Percentiles rank a stretch among this genome's conserved stretches.
phyloP scores from a whole-genome alignment of 768 basidiomycete genomes.

The Pleurotus cornucopiae region DNA sequence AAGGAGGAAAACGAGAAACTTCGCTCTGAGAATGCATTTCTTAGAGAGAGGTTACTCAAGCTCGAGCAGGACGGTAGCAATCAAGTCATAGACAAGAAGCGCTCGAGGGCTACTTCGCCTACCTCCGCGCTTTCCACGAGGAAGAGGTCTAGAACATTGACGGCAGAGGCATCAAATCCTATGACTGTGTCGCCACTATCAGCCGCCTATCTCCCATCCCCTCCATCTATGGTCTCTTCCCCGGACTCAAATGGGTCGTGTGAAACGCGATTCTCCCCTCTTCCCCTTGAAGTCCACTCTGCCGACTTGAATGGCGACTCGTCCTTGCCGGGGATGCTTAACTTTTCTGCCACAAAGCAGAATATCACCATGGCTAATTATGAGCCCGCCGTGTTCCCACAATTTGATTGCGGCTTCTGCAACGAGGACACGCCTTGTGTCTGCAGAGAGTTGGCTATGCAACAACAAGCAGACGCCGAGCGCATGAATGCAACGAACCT shows the following conservation, averaged over 20 bases:
- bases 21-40: constrained; percentile 57
- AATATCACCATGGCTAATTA: constrained; percentile 18
- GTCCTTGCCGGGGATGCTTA: constrained; percentile 25
- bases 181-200: constrained; percentile 26
- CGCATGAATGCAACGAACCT: constrained; percentile 12
- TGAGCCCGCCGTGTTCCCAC: constrained; percentile 29
- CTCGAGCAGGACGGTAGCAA: constrained; percentile 33
- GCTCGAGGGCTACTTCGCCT: constrained; percentile 51
- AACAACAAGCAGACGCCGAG: constrained; percentile 32
- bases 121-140: constrained; percentile 23
- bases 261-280: constrained; percentile 28
- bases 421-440: constrained; percentile 66
- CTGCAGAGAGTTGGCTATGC: constrained; percentile 63
- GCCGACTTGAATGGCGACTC: constrained; percentile 16
- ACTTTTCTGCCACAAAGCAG: constrained; percentile 25
- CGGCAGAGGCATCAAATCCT: constrained; percentile 24
- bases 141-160: constrained; percentile 29
- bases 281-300: constrained; percentile 27
- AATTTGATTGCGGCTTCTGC: constrained; percentile 75
- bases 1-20: constrained; percentile 85
- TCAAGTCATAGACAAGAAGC: constrained; percentile 46
- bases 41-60: constrained; percentile 48
- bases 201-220: constrained; percentile 35
- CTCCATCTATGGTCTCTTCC: constrained; percentile 49
- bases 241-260: constrained; percentile 35